phyloP scores from a whole-genome alignment of 2,329 filamentous ascomycete species.

The Fusarium devonianum region DNA sequence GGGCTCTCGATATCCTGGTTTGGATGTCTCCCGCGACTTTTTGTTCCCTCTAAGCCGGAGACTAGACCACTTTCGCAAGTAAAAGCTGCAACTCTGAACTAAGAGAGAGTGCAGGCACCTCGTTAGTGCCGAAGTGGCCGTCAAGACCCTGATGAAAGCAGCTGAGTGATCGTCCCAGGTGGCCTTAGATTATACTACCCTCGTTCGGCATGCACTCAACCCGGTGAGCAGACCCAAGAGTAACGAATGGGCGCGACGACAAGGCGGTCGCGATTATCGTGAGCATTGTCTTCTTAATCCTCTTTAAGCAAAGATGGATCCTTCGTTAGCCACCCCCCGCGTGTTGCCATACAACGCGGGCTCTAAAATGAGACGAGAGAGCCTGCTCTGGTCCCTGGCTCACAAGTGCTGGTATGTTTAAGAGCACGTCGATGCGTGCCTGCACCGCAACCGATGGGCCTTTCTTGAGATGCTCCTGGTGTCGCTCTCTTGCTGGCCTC shows the following conservation, averaged over 20 bases:
- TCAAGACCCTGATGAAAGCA: conserved; percentile 30
- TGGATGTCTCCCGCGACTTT: conserved; percentile 17
- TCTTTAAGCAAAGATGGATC: conserved; percentile 30
- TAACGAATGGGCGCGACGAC: conserved; percentile 30
- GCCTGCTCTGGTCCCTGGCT: conserved; percentile 14
- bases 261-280: conserved; percentile 17
- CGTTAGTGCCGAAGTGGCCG: conserved; percentile 25
- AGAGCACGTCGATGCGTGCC: conserved; percentile 28
- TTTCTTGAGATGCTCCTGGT: conserved; percentile 6
- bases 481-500: neutral
- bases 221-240: conserved; percentile 24
- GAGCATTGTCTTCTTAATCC: conserved; percentile 26
- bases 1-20: conserved; percentile 22
- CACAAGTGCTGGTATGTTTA: conserved; percentile 23
- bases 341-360: conserved; percentile 28
- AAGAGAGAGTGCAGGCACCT: conserved; percentile 27
- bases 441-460: neutral
- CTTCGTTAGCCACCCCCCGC: conserved; percentile 20
- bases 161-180: conserved; percentile 28
- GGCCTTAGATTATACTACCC: conserved; percentile 19
- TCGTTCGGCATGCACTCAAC: conserved; percentile 12
- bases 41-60: conserved; percentile 5
- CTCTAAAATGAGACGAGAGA: conserved; percentile 20
- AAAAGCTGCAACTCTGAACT: conserved; percentile 25
- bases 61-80: conserved; percentile 30